phyloP scores from a whole-genome alignment of 768 basidiomycete genomes.

The Strobilomyces echinocephalus region DNA sequence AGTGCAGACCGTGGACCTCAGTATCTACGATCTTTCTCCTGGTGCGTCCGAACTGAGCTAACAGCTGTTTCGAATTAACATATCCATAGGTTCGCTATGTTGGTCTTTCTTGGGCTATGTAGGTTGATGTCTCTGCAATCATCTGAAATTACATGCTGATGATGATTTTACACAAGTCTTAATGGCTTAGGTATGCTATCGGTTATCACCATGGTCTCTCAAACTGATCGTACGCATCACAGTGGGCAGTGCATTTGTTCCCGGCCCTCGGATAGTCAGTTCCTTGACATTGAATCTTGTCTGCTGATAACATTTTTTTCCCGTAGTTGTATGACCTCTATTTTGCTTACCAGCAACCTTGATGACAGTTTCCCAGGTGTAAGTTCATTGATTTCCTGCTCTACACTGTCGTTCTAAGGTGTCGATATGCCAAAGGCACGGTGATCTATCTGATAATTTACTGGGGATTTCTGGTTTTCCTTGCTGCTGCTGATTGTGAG shows the following conservation, averaged over 20 bases:
- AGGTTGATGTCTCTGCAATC: not conserved
- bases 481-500: not conserved
- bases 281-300: not conserved
- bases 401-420: not conserved
- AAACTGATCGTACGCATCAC: not conserved
- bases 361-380: not conserved
- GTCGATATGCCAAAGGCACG: not conserved
- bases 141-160: not conserved
- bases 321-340: not conserved
- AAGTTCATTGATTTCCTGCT: not conserved
- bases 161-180: not conserved
- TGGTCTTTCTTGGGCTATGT: constrained; percentile 5
- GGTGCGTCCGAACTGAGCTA: not conserved
- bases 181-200: not conserved
- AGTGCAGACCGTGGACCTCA: constrained; percentile 8
- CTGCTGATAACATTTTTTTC: not conserved
- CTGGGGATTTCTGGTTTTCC: not conserved
- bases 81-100: not conserved
- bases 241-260: not conserved
- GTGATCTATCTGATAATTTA: not conserved
- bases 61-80: not conserved
- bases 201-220: not conserved
- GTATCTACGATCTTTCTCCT: constrained; percentile 9
- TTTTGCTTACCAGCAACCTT: not conserved
- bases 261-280: not conserved